A percentile compares a stretch with the other conserved stretches of the same genome.
Conservation (phyloP, 768 basidiomycete genomes). For the Asterophora lycoperdoides region DNA sequence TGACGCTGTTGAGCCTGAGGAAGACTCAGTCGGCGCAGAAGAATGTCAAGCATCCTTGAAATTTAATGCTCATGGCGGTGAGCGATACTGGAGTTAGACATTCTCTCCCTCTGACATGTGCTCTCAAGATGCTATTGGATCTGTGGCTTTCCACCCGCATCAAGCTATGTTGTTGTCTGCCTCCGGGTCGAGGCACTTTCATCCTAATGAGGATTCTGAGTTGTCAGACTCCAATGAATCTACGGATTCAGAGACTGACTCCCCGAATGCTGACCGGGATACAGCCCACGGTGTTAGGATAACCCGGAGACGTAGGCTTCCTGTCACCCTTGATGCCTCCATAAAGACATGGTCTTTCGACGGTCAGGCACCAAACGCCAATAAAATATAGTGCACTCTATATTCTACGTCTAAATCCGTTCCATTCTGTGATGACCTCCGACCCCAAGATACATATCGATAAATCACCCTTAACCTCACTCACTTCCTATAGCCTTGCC, state of each 20-base stretch:
- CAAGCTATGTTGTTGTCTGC: slow-evolving; percentile 54
- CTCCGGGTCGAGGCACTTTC: slow-evolving; percentile 78
- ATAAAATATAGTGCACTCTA: neutral
- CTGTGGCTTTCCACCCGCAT: slow-evolving; percentile 69
- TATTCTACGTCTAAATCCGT: neutral
- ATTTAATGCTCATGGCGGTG: slow-evolving; percentile 59
- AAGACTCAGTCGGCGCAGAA: slow-evolving; percentile 2
- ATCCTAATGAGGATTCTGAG: slow-evolving; percentile 18
- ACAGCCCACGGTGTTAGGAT: neutral
- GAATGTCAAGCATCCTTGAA: slow-evolving; percentile 27
- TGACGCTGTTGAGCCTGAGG: slow-evolving; percentile 7
- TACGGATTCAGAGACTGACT: slow-evolving; percentile 21
- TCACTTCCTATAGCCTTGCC: neutral
- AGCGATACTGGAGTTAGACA: slow-evolving; percentile 10
- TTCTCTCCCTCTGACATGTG: neutral
- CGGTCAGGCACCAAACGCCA: neutral
- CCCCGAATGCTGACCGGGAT: slow-evolving; percentile 12
- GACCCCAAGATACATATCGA: too few species aligned
- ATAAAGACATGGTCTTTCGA: slow-evolving; percentile 31
- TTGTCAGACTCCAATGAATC: slow-evolving; percentile 25
- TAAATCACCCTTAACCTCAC: too few species aligned
- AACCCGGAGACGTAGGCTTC: slow-evolving; percentile 15
- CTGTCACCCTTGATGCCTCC: slow-evolving; percentile 29
- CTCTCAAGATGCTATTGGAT: slow-evolving; percentile 65
- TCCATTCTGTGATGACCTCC: too few species aligned